phyloP scores from a whole-genome alignment of 176 grass and related monocot species.

The Paspalum vaginatum region DNA sequence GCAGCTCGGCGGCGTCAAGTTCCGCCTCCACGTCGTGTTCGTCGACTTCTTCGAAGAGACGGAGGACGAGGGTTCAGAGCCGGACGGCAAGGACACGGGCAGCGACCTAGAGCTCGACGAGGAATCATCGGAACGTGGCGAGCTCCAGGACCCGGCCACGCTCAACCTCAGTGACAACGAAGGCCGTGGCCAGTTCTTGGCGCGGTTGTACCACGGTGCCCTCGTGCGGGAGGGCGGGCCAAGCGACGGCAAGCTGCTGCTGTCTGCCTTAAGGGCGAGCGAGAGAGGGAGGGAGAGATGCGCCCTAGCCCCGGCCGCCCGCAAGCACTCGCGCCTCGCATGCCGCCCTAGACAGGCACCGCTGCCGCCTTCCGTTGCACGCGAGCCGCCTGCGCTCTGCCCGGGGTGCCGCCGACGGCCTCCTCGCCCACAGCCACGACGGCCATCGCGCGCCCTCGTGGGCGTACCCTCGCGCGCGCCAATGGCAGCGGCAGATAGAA shows the following conservation, averaged over 20 bases:
- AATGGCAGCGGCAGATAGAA: too few relatives aligned
- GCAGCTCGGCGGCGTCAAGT: background rate
- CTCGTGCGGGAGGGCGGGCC: background rate
- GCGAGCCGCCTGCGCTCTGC: too few relatives aligned
- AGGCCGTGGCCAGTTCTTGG: background rate
- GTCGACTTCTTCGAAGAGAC: background rate
- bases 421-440: too few relatives aligned
- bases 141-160: background rate
- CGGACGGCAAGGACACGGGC: background rate
- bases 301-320: too few relatives aligned
- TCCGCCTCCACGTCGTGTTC: constrained; percentile 12
- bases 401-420: too few relatives aligned
- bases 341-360: too few relatives aligned
- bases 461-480: too few relatives aligned
- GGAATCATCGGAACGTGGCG: background rate
- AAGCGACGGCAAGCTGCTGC: background rate
- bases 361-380: too few relatives aligned
- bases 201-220: background rate
- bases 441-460: too few relatives aligned
- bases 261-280: background rate
- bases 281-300: too few relatives aligned
- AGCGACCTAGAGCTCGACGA: constrained; percentile 25
- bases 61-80: background rate
- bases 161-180: background rate
- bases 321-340: too few relatives aligned